These are phyloP conservation scores for Solanum chaucha DNA, from an alignment of 257 asterid species.

Conservation along the genomic window DNA sequence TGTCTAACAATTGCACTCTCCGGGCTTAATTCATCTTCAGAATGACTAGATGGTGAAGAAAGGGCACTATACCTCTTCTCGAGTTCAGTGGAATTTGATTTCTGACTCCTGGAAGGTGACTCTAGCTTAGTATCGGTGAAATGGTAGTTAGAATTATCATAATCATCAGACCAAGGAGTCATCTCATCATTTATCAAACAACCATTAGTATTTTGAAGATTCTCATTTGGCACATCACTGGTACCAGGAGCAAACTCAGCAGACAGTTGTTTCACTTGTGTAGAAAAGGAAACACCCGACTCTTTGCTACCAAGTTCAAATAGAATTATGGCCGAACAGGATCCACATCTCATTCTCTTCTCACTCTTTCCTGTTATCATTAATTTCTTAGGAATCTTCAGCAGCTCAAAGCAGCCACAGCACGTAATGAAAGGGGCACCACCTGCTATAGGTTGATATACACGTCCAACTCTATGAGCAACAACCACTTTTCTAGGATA, in stretches of 20 bases:
- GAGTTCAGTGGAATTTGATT: conserved; percentile 28
- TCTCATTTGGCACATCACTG: conserved; percentile 42
- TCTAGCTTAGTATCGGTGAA: conserved; percentile 18
- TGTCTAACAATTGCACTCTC: conserved; percentile 18
- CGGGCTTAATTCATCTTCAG: conserved; percentile 40
- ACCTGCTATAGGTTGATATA: conserved; percentile 57
- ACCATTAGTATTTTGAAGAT: conserved; percentile 31
- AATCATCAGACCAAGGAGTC: conserved; percentile 25
- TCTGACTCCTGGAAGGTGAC: conserved; percentile 23
- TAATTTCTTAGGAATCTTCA: conserved; percentile 50
- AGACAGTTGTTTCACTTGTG: conserved; percentile 33
- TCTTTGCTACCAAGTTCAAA: conserved; percentile 51
- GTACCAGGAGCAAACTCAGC: conserved; percentile 34
- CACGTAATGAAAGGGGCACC: conserved; percentile 92
- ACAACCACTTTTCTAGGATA: conserved; percentile 34
- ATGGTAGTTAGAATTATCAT: conserved; percentile 23
- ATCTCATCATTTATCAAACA: conserved; percentile 20
- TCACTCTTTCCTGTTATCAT: conserved; percentile 28
- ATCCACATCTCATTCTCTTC: conserved; percentile 69
- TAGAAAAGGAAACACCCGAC: conserved; percentile 34
- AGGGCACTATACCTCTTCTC: conserved; percentile 37
- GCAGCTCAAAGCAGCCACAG: conserved; percentile 69
- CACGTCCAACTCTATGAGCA: conserved; percentile 24
- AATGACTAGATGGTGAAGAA: conserved; percentile 38
- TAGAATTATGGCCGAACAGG: conserved; percentile 62